A percentile compares a stretch with the other conserved stretches of the same genome.
These are phyloP conservation scores for Solanum hybrid DNA, from an alignment of 305 asterid genomes.

Conservation along the genomic window DNA sequence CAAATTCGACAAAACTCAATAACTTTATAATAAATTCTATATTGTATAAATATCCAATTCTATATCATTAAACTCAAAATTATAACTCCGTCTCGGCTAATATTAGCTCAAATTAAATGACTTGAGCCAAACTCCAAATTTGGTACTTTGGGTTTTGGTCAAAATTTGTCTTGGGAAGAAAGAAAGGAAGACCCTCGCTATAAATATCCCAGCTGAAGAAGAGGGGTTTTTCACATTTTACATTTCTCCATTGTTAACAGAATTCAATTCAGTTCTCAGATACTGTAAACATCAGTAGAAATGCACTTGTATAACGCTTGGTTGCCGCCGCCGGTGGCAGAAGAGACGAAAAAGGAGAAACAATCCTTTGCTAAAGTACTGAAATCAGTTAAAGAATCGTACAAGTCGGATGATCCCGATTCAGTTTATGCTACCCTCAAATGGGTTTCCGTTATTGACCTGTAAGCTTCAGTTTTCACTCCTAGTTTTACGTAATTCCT, in stretches of 20 bases:
- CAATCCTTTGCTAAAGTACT: conserved; percentile 68
- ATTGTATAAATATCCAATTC: too few species aligned
- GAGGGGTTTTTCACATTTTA: not conserved
- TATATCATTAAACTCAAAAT: not conserved
- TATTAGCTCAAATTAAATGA: not conserved
- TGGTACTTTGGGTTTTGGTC: conserved; percentile 23
- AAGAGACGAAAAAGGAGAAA: conserved; percentile 69
- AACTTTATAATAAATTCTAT: too few species aligned
- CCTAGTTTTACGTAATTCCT: not conserved
- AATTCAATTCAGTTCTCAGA: not conserved
- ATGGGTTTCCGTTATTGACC: conserved; percentile 82
- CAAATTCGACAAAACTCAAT: not conserved
- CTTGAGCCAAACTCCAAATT: not conserved
- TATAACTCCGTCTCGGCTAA: not conserved
- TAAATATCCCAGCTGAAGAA: not conserved
- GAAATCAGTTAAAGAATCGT: conserved; percentile 57
- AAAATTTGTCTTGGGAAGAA: conserved; percentile 48
- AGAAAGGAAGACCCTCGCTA: conserved; percentile 24
- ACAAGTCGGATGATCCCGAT: conserved; percentile 67
- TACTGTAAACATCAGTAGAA: not conserved
- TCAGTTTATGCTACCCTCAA: conserved; percentile 86
- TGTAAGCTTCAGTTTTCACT: conserved; percentile 37
- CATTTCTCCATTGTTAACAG: not conserved
- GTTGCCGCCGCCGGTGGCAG: conserved; percentile 98
- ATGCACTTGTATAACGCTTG: conserved; percentile 97